A percentile compares a stretch with the other conserved stretches of the same genome.
These are phyloP conservation scores for Tuctoria greenei DNA, from an alignment of 176 grass and related monocot genomes.

Conservation along the genomic window DNA sequence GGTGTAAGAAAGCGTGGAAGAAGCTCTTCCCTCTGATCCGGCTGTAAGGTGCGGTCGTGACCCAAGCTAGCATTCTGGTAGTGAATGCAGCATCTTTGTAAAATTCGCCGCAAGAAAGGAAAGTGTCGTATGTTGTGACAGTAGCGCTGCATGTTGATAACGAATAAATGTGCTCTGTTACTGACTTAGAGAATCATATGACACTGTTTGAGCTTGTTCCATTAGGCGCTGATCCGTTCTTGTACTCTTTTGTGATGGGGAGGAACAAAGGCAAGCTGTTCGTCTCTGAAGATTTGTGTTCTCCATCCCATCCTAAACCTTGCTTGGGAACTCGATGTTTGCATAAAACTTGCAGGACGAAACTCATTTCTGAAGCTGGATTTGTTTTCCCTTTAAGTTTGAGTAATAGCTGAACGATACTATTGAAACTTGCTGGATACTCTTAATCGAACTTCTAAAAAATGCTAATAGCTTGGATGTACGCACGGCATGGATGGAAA, in stretches of 20 bases:
- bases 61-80: too few species aligned
- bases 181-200: too few species aligned
- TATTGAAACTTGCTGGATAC: not conserved
- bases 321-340: not conserved
- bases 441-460: too few species aligned
- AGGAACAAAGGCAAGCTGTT: not conserved
- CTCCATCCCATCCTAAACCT: not conserved
- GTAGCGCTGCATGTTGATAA: constrained; percentile 38
- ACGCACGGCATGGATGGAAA: too few species aligned
- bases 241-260: not conserved
- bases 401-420: not conserved
- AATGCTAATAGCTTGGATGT: too few species aligned
- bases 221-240: not conserved
- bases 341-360: not conserved
- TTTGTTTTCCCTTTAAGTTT: not conserved
- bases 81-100: not conserved
- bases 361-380: not conserved
- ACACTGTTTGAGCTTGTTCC: too few species aligned
- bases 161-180: constrained; percentile 26
- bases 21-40: constrained; percentile 71
- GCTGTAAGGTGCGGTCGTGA: constrained; percentile 25
- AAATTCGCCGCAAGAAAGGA: not conserved
- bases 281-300: not conserved
- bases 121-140: not conserved
- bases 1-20: constrained; percentile 75